Evolutionary conservation across 148 eudicot genomes (phyloP).

Genomic region (Cornus suecica): DNA sequence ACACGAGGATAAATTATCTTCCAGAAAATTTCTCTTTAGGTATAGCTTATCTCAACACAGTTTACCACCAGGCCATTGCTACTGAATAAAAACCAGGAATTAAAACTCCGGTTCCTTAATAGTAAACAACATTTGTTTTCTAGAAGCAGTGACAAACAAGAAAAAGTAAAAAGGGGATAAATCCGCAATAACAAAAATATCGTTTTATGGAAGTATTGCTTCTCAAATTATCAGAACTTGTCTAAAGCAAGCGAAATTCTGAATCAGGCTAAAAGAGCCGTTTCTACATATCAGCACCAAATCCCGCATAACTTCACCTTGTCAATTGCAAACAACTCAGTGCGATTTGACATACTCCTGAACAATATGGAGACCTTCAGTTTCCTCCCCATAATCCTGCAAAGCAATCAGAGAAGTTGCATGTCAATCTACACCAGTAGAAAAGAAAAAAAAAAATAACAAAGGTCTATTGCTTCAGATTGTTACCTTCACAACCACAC

Average conservation of each 20-base stretch:
- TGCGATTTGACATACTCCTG: conserved; percentile 59
- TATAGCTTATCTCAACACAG: too few species aligned
- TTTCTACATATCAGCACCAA: not conserved
- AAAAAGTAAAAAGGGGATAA: too few species aligned
- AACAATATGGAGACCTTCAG: conserved; percentile 58
- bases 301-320: not conserved
- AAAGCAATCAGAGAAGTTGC: not conserved
- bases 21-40: not conserved
- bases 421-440: not conserved
- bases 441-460: not conserved
- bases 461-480: not conserved
- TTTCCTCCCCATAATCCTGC: conserved; percentile 65
- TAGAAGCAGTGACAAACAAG: not conserved
- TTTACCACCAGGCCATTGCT: not conserved
- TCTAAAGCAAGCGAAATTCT: not conserved
- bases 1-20: too few species aligned
- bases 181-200: not conserved
- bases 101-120: not conserved
- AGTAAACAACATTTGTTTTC: not conserved
- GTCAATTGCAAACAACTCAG: conserved; percentile 13
- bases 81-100: not conserved
- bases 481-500: conserved; percentile 46
- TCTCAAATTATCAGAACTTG: not conserved
- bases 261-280: not conserved
- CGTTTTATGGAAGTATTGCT: not conserved